phyloP scores from a whole-genome alignment of 2,329 filamentous ascomycete species.

The Colletotrichum cuscutae region DNA sequence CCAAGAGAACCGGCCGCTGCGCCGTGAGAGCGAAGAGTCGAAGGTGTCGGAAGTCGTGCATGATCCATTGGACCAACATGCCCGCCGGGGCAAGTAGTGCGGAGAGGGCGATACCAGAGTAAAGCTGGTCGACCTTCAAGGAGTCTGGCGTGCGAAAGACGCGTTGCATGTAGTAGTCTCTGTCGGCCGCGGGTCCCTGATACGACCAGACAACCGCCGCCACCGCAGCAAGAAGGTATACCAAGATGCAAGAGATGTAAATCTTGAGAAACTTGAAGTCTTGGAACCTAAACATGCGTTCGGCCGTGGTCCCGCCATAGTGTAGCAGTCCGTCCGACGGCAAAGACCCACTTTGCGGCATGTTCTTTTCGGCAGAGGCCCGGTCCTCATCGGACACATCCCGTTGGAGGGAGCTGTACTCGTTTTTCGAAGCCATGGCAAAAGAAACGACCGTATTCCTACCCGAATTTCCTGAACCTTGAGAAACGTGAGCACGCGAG shows the following conservation, averaged over 20 bases:
- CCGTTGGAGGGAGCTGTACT: constrained; percentile 16
- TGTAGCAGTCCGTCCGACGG: neutral
- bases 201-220: constrained; percentile 13
- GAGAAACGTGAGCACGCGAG: neutral
- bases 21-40: constrained; percentile 20
- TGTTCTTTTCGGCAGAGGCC: constrained; percentile 10
- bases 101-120: constrained; percentile 22
- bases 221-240: constrained; percentile 10
- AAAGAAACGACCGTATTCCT: neutral
- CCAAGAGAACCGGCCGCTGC: constrained; percentile 3
- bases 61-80: constrained; percentile 28
- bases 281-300: constrained; percentile 16
- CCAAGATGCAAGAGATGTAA: constrained; percentile 9
- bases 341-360: neutral
- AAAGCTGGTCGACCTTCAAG: constrained; percentile 17
- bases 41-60: constrained; percentile 20
- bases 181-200: constrained; percentile 4
- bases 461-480: neutral
- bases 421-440: constrained; percentile 4
- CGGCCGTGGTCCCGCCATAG: constrained; percentile 6
- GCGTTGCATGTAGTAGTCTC: neutral
- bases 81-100: constrained; percentile 15
- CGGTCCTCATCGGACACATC: constrained; percentile 7
- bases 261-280: constrained; percentile 17
- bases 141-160: constrained; percentile 23